phyloP scores from a whole-genome alignment of 306 rosid species.

The Cucurbita pepo region DNA sequence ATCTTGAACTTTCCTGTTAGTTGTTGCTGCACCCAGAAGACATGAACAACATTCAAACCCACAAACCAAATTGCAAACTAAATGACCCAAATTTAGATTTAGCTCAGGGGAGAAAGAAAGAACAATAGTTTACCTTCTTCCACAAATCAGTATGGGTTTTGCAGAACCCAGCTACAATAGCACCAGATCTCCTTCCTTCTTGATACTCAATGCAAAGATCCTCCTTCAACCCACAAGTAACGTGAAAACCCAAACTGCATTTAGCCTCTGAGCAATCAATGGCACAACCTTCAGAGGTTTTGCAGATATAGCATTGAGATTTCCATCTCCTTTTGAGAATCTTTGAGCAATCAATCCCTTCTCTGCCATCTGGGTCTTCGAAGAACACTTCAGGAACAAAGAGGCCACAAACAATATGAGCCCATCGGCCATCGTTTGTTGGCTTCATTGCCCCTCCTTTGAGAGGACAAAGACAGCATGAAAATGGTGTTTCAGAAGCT shows the following conservation, averaged over 20 bases:
- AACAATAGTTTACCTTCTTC: slow-evolving; percentile 36
- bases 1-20: slow-evolving; percentile 70
- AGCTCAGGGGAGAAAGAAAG: background rate
- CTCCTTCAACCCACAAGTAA: slow-evolving; percentile 52
- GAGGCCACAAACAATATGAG: slow-evolving; percentile 54
- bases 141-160: slow-evolving; percentile 42
- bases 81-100: background rate
- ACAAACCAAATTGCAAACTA: background rate
- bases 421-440: slow-evolving; percentile 40
- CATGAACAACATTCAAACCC: background rate
- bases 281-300: slow-evolving; percentile 28
- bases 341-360: slow-evolving; percentile 56
- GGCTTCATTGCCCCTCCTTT: slow-evolving; percentile 57
- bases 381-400: slow-evolving; percentile 78
- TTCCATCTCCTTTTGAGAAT: slow-evolving; percentile 51
- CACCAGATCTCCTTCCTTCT: slow-evolving; percentile 45
- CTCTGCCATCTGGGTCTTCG: slow-evolving; percentile 55
- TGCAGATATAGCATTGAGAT: slow-evolving; percentile 44
- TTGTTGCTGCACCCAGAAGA: slow-evolving; percentile 58
- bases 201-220: slow-evolving; percentile 54
- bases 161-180: slow-evolving; percentile 78
- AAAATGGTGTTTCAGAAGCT: background rate
- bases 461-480: slow-evolving; percentile 40
- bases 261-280: slow-evolving; percentile 55
- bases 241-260: slow-evolving; percentile 54